Base-by-base conservation (phyloP, 2,329 filamentous ascomycete genomes). In the Fusarium compactum region DNA sequence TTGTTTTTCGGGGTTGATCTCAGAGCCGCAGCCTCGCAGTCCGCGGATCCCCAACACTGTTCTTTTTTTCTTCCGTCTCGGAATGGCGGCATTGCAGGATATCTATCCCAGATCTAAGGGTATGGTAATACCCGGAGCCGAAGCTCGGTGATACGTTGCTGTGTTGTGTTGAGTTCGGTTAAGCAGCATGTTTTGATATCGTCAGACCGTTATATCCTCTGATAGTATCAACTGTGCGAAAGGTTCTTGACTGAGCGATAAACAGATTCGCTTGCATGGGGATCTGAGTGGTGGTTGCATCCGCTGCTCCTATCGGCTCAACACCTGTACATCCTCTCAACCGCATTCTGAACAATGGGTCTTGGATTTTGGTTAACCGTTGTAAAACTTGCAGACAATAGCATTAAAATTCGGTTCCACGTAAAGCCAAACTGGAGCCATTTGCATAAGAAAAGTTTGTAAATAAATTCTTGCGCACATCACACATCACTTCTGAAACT, bases 21-120 rank as follows among this genome's bases (percentile, higher is more conserved):
- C 58, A 73, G 71, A 73, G 58, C 66, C 71, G 69, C 71, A 73
- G 70, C 68, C 69, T 73, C 55, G 65, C 54, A 56, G 48, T 45
- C 40, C 56, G 62, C 73, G 73, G 71, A 65, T 74, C 73, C 73
- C 69, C 73, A 75, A 75, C 73, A 73, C 65, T 70, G 65, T 67
- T 32, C n/a, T 27, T 15, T 22, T 27, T 41, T 40, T 10, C 16
- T 20, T 30, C 43, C 29, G n/a, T 48, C 15, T 44, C 46, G 55
- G 32, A 46, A 34, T 62, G 22, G 38, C 58, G 58, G 44, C 61
- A 55, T 59, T 57, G 34, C 18, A 38, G 32, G 32, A 27, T 43
- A 14, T 32, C 8, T 51, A 8, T 20, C 18, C 25, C 10, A 30
- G 38, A 53, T 54, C 24, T 52, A n/a, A 38, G 34, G 34, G 18